These are phyloP conservation scores for Antarctomyces pellizariae DNA, from an alignment of 495 filamentous ascomycete species.

Conservation along the genomic window DNA sequence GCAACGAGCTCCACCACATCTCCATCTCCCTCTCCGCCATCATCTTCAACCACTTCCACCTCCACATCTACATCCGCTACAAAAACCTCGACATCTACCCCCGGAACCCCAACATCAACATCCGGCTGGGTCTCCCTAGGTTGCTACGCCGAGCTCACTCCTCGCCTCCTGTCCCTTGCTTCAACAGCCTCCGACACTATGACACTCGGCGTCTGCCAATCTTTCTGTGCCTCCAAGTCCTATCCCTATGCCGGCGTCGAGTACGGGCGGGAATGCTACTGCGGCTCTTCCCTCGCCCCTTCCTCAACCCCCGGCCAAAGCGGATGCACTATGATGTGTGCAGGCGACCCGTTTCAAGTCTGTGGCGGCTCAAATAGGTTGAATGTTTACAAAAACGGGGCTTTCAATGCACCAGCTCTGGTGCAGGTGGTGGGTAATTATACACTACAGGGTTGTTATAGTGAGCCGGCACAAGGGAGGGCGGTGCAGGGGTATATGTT, in stretches of 20 bases:
- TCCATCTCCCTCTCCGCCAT: conserved; percentile 1
- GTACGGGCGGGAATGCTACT: no score
- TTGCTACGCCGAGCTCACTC: conserved; percentile 13
- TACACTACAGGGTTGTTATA: no score
- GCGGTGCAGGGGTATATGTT: no score
- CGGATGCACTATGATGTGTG: conserved; percentile 30
- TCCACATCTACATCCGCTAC: conserved; percentile 4
- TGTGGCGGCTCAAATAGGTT: conserved; percentile 31
- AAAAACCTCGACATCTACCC: conserved; percentile 4
- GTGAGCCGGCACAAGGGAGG: no score
- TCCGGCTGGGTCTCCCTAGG: conserved; percentile 11
- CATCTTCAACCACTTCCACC: conserved; percentile 1
- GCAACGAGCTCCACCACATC: conserved; percentile 2
- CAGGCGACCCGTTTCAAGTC: conserved; percentile 25
- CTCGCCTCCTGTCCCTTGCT: conserved; percentile 1
- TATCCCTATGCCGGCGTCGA: conserved; percentile 3
- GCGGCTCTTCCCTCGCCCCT: conserved; percentile 34
- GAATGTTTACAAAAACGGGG: no score
- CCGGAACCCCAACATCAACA: conserved; percentile 3
- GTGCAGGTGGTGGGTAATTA: no score
- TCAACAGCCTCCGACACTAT: neutral
- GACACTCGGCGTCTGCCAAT: neutral
- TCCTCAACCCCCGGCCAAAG: conserved; percentile 20
- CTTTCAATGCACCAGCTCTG: no score
- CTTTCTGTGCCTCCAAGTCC: conserved; percentile 5